phyloP scores from a whole-genome alignment of 192 early-diverging fungal genomes.

The Coemansia sp. region DNA sequence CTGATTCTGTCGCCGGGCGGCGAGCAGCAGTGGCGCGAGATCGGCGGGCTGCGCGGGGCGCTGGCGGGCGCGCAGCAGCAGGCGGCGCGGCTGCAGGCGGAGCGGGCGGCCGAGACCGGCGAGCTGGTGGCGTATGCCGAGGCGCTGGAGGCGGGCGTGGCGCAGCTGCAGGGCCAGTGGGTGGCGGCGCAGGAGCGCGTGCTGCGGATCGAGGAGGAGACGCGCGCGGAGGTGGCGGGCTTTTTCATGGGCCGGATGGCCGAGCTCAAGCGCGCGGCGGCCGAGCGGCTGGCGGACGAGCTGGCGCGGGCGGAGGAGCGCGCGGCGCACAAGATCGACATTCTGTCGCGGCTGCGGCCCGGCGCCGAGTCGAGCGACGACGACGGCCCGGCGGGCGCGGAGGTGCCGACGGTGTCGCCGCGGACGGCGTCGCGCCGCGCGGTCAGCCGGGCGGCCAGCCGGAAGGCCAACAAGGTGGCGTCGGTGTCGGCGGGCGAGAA shows the following conservation, averaged over 20 bases:
- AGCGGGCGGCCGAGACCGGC: conserved; percentile 30
- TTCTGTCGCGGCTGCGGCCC: conserved; percentile 45
- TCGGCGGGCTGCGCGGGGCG: conserved; percentile 8
- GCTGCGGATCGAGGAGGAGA: conserved; percentile 59
- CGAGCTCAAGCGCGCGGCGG: conserved; percentile 52
- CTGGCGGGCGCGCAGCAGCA: conserved; percentile 18
- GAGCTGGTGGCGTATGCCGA: conserved; percentile 44
- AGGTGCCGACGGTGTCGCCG: conserved; percentile 52
- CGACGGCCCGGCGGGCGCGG: conserved; percentile 1
- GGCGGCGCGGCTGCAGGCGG: neutral
- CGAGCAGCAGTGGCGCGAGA: neutral
- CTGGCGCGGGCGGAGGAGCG: conserved; percentile 32
- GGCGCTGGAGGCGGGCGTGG: conserved; percentile 25
- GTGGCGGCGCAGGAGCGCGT: conserved; percentile 58
- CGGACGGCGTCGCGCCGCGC: conserved; percentile 42
- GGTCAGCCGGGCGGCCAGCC: conserved; percentile 45
- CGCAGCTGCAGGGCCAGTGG: conserved; percentile 40
- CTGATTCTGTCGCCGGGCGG: conserved; percentile 1
- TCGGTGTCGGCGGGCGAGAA: conserved; percentile 53
- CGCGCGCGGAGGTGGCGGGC: conserved; percentile 56
- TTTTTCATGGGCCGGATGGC: conserved; percentile 55
- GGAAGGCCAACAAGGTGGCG: conserved; percentile 48
- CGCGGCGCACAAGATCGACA: conserved; percentile 55
- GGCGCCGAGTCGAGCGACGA: conserved; percentile 12
- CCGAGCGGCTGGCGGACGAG: conserved; percentile 50